Base-by-base conservation (phyloP, 2,329 filamentous ascomycete species). In the Aureobasidium sp. region DNA sequence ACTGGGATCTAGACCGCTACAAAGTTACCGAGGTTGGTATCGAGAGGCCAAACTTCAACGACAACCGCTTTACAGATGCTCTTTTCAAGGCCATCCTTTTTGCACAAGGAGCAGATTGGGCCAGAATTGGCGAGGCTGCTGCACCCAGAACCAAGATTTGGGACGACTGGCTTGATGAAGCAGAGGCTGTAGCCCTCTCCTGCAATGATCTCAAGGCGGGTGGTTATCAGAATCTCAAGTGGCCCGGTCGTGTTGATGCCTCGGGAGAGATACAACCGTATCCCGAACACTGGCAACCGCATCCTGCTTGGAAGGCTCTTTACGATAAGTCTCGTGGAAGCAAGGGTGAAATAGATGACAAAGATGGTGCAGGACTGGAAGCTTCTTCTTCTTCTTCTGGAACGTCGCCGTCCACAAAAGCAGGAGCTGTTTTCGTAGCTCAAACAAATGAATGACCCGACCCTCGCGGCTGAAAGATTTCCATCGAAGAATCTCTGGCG, bases 21-120 rank as follows among this genome's bases (percentile, higher is more conserved):
- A 65, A 69, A 3, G 73, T 81, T n/a, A 68, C 67, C 12, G 69
- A 72, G 39, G 69, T 78, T 50, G 71, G 72, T 3, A 66, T 75
- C 20, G 70, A 72, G 61, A 68, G 66, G 4, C 64, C 65, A 1
- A 62, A 64, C 46, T 20, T 36, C 5, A 51, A 65, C 10, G 34
- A 75, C n/a, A 44, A 67, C 1, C 75, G 73, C 55, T 81, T 79
- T 66, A 81, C 79, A 0, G 70, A 78, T 59, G 79, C 79, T 0
- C 69, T 82, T 0, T 81, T 77, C 76, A 79, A 77, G 65, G 75
- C 76, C 1, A 79, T 82, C 32, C 71, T 79, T 0, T 72, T 80
- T 9, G 77, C 76, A 3, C 76, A 78, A 53, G 72, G 70, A 20
- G 75, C 69, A 0, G 69, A 71, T 2, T 82, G 79, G 79, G 74